A percentile compares a stretch with the other conserved stretches of the same genome.
Evolutionary conservation across 108 stramenopile genomes (phyloP).

Genomic region (Cyclotella kingstonii): DNA sequence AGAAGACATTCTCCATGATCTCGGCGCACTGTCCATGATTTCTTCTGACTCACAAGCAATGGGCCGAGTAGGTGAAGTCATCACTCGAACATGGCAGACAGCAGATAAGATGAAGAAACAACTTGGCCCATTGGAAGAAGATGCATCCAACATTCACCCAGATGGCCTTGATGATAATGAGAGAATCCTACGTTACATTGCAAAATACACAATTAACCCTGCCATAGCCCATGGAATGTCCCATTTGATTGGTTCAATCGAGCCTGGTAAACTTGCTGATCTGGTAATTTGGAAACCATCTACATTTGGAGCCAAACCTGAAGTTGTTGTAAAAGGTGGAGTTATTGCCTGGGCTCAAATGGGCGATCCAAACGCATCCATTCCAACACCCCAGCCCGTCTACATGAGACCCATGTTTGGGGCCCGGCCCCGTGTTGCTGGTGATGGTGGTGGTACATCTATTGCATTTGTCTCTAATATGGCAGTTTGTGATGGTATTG

Average conservation of each 20-base stretch:
- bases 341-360: slow-evolving; percentile 94
- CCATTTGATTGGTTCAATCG: slow-evolving; percentile 89
- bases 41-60: slow-evolving; percentile 93
- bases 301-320: slow-evolving; percentile 95
- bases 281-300: slow-evolving; percentile 93
- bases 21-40: slow-evolving; percentile 95
- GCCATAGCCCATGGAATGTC: slow-evolving; percentile 96
- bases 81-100: slow-evolving; percentile 97
- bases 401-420: slow-evolving; percentile 97
- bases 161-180: slow-evolving; percentile 83
- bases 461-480: slow-evolving; percentile 88
- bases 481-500: slow-evolving; percentile 51
- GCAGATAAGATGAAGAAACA: slow-evolving; percentile 99
- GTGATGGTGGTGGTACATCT: slow-evolving; percentile 51
- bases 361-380: slow-evolving; percentile 97
- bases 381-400: slow-evolving; percentile 97
- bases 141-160: slow-evolving; percentile 44
- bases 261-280: slow-evolving; percentile 94
- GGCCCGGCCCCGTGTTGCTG: slow-evolving; percentile 51
- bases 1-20: slow-evolving; percentile 97
- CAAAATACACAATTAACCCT: slow-evolving; percentile 99
- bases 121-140: slow-evolving; percentile 84
- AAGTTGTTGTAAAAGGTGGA: slow-evolving; percentile 97
- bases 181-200: slow-evolving; percentile 91
- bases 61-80: slow-evolving; percentile 98